Percentiles rank a stretch among this genome's conserved stretches.
Evolutionary conservation across 83 land plant genomes (phyloP).

Genomic region (Diphasiastrum complanatum): DNA sequence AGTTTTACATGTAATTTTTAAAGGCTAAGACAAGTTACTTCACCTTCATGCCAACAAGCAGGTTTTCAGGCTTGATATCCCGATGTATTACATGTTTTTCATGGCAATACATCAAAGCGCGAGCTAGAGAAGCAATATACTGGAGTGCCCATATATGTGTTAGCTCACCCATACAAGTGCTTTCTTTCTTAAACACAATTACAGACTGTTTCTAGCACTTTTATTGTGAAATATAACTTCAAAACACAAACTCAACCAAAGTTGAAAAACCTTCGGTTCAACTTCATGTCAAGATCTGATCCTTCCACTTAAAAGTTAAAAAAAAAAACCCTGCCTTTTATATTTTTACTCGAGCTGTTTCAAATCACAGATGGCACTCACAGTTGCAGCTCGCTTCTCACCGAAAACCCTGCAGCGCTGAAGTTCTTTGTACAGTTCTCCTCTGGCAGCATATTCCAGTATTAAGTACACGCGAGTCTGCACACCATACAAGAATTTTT

Average conservation of each 20-base stretch:
- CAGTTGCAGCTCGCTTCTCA: conserved; percentile 77
- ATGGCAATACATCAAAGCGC: conserved; percentile 78
- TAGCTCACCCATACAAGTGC: no score
- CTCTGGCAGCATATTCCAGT: conserved; percentile 83
- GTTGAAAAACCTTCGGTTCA: neutral
- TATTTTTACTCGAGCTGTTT: no score
- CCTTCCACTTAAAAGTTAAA: neutral
- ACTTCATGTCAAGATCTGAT: neutral
- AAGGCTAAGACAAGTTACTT: neutral
- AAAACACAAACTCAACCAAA: neutral
- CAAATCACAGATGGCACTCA: conserved; percentile 2
- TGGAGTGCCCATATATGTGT: no score
- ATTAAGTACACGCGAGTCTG: conserved; percentile 83
- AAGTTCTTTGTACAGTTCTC: conserved; percentile 86
- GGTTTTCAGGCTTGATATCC: conserved; percentile 90
- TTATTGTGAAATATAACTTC: neutral
- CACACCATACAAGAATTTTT: neutral
- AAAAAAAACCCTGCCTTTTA: no score
- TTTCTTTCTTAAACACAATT: conserved; percentile 5
- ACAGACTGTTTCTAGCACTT: neutral
- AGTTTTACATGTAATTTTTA: neutral
- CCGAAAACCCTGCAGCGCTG: conserved; percentile 70
- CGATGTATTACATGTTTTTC: conserved; percentile 93
- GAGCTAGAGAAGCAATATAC: conserved; percentile 84
- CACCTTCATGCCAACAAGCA: conserved; percentile 71